Base-by-base conservation (phyloP, 768 basidiomycete species). In the Melanogaster broomeanus region DNA sequence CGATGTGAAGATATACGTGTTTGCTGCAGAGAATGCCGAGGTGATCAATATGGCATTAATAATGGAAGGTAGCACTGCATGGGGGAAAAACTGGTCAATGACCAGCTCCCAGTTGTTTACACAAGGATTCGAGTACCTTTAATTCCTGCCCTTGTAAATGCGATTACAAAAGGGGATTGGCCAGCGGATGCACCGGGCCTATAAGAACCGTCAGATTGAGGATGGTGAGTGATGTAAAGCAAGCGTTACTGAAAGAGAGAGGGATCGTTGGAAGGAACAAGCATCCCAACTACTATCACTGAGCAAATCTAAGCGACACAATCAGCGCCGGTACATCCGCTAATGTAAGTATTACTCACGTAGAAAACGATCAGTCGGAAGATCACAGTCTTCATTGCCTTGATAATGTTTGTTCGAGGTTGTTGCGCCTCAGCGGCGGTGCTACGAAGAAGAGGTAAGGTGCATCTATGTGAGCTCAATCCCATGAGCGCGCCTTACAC, bases 161-260 rank as follows among this genome's bases (percentile, higher is more conserved):
- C 91, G 56, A 93, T 86, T 48, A 93, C 91, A 69, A 90, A 95
- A 3, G 92, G 92, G 4, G 89, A 91, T 46, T 84, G 66, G 1
- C 85, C 82, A n/a, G 90, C 90, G 16, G 56, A 51, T 3, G 1
- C 24, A n/a, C 55, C 59, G 1, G 58, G 18, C 40, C 58, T 61
- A 37, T 16, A 35, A 35, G 2, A 6, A 19, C 13, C 13, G 39
- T 56, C 11, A 56, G 24, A 38, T 11, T 2, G 19, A 19, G 28
- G 22, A 18, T 15, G n/a, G 18, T 18, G 13, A 28, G 31, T 31
- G 31, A 31, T 35, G 27, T 4, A 2, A 30, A 13, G 7, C 15
- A 30, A 30, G n/a, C 2, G 35, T 69, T 72, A 53, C 49, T 70
- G 63, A 37, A 86, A 74, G 37, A 90, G 72, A 11, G 68, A 62